These are phyloP conservation scores for Picochlorum sp. DNA, from an alignment of 139 green algal species.

Conservation along the genomic window DNA sequence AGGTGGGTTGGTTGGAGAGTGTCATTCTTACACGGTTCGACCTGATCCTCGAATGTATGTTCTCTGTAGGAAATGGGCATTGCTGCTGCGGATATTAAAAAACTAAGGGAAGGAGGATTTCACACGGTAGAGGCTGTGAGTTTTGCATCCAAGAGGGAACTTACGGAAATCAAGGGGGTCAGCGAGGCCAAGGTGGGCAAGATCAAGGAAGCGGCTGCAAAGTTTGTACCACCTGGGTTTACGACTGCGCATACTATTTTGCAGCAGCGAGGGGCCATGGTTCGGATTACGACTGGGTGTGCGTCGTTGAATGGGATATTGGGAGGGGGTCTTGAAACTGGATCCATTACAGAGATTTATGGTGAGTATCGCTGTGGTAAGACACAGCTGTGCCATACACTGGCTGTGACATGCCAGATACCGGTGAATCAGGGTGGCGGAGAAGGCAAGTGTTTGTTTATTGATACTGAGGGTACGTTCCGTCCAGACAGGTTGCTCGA, in stretches of 20 bases:
- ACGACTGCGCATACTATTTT: conserved; percentile 78
- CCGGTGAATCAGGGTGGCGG: conserved; percentile 20
- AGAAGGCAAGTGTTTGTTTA: too few species aligned
- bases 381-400: conserved; percentile 96
- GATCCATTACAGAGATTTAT: conserved; percentile 97
- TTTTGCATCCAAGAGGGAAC: conserved; percentile 68
- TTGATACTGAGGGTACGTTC: conserved; percentile 88
- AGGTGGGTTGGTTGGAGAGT: too few species aligned
- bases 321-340: conserved; percentile 92
- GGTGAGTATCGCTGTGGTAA: conserved; percentile 94
- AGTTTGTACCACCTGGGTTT: conserved; percentile 89
- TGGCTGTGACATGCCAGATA: conserved; percentile 93
- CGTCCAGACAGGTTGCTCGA: conserved; percentile 74
- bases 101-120: conserved; percentile 73
- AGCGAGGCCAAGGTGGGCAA: conserved; percentile 94
- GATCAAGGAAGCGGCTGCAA: conserved; percentile 76
- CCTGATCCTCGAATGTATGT: conserved; percentile 31
- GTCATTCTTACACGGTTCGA: not conserved
- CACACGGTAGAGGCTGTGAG: conserved; percentile 73
- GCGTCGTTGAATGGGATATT: conserved; percentile 86
- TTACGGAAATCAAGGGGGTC: conserved; percentile 88
- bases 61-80: conserved; percentile 65
- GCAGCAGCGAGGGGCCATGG: conserved; percentile 68
- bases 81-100: conserved; percentile 87
- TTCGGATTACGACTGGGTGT: conserved; percentile 85